These are phyloP conservation scores for Bolboschoenoplectus hybrid DNA, from an alignment of 202 grass and related monocot species.

Conservation along the genomic window DNA sequence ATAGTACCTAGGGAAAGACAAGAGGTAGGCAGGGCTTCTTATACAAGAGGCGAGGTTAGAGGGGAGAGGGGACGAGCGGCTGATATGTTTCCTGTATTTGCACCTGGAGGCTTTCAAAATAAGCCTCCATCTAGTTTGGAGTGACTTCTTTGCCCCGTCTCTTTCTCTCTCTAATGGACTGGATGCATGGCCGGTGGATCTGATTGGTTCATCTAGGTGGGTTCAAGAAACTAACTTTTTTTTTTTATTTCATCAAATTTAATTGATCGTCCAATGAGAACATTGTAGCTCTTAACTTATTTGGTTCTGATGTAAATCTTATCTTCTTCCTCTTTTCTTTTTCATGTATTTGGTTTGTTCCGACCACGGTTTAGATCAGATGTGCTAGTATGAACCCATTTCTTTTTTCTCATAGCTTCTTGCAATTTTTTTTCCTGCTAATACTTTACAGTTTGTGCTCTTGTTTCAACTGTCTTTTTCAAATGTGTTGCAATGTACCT, in stretches of 20 bases:
- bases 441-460: neutral
- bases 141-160: conserved; percentile 39
- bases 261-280: conserved; percentile 21
- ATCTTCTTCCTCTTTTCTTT: neutral
- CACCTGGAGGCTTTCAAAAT: conserved; percentile 60
- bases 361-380: conserved; percentile 1
- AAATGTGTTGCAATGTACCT: neutral
- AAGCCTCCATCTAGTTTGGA: conserved; percentile 54
- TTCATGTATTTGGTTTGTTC: conserved; percentile 27
- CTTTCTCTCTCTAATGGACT: conserved; percentile 30
- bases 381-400: conserved; percentile 32
- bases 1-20: conserved; percentile 43
- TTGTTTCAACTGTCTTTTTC: neutral
- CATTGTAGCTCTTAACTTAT: conserved; percentile 31
- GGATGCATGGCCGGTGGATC: conserved; percentile 17
- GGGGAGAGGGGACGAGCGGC: conserved; percentile 49
- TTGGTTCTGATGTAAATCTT: conserved; percentile 32
- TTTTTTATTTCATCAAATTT: conserved; percentile 29
- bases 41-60: conserved; percentile 44
- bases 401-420: neutral
- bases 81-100: conserved; percentile 78
- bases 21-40: conserved; percentile 57
- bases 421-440: neutral
- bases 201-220: conserved; percentile 34
- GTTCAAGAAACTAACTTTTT: conserved; percentile 25